These are phyloP conservation scores for Helotiales sp. DNA, from an alignment of 2,329 filamentous ascomycete species.

Conservation along the genomic window DNA sequence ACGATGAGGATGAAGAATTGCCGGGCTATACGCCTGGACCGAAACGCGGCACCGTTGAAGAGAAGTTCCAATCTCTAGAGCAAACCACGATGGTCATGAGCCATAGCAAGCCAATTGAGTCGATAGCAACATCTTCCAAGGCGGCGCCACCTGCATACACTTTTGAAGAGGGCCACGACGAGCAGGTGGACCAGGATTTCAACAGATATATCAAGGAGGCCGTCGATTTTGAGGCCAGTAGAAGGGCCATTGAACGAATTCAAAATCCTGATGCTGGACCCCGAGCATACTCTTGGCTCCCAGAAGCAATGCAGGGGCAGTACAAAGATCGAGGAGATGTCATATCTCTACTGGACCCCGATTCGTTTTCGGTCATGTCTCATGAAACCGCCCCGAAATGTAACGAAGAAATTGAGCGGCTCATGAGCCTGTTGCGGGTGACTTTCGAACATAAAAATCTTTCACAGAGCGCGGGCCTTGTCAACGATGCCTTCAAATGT, in stretches of 20 bases:
- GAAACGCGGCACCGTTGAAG: constrained; percentile 11
- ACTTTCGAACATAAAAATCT: constrained; percentile 18
- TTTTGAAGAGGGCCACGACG: constrained; percentile 26
- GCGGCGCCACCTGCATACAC: constrained; percentile 30
- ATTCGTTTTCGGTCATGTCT: constrained; percentile 33
- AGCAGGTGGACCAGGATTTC: constrained; percentile 27
- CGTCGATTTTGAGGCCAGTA: constrained; percentile 21
- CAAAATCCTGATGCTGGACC: constrained; percentile 13
- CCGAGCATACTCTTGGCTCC: constrained; percentile 24
- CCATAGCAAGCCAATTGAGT: not conserved
- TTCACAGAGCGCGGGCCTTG: constrained; percentile 1
- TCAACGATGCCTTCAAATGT: constrained; percentile 19
- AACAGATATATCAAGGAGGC: constrained; percentile 26
- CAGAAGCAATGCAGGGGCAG: constrained; percentile 1
- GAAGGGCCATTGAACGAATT: constrained; percentile 15
- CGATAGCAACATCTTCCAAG: constrained; percentile 6
- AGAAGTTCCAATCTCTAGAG: constrained; percentile 20
- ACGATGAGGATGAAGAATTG: constrained; percentile 12
- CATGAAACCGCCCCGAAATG: constrained; percentile 31
- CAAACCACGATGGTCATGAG: constrained; percentile 12
- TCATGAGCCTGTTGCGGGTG: constrained; percentile 16
- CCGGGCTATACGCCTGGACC: constrained; percentile 27
- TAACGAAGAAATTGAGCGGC: constrained; percentile 22
- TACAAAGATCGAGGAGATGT: constrained; percentile 22
- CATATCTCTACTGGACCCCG: constrained; percentile 14